Evolutionary conservation across 2,329 filamentous ascomycete genomes (phyloP), one percentile per base, ranked within the genome.

Genomic region (Myriosclerotinia scirpicola): DNA sequence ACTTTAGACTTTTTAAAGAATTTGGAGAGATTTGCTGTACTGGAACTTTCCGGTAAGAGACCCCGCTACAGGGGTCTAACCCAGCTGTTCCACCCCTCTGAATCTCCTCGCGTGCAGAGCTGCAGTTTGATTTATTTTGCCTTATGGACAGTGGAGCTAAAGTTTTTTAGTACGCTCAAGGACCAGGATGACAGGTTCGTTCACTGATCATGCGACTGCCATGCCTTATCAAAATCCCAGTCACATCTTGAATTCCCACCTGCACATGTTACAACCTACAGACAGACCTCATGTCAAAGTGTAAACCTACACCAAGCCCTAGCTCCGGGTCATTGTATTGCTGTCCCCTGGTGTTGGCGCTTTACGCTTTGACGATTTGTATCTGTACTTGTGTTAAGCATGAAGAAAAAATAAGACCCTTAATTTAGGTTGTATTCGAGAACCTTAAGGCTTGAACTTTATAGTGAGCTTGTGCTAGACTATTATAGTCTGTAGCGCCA

Each of bases 201-300:
- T 36, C 58, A 50, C 50, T 60, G 58, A 60, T 60, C 58, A 60
- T 60, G 58, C 58, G 58, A 60, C 44, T 60, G 38, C 30, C 58
- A 60, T 50, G 58, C 58, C 14, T 44, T 50, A 50, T 60, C 22
- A 50, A 46, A 48, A 7, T 36, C 58, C 58, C 34, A 60, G 34
- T 30, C 44, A 38, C 7, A 50, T n/a, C n/a, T 34, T 26, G 44
- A 60, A 50, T 48, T 60, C n/a, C 20, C 20, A 59, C 44, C 11
- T 38, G 20, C 30, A 34, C 56, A 48, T 48, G 30, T 48, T 59
- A 59, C 42, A 60, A 36, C 20, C 56, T 36, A 48, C 30, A 48
- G 42, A 36, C 20, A 60, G 58, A 60, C 44, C 56, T 17, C n/a
- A 50, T 38, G 26, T 58, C 6, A 34, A 34, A 34, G 30, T 46